Evolutionary conservation across 164 flowering plant genomes (phyloP).

Genomic region (Buxus sempervirens): DNA sequence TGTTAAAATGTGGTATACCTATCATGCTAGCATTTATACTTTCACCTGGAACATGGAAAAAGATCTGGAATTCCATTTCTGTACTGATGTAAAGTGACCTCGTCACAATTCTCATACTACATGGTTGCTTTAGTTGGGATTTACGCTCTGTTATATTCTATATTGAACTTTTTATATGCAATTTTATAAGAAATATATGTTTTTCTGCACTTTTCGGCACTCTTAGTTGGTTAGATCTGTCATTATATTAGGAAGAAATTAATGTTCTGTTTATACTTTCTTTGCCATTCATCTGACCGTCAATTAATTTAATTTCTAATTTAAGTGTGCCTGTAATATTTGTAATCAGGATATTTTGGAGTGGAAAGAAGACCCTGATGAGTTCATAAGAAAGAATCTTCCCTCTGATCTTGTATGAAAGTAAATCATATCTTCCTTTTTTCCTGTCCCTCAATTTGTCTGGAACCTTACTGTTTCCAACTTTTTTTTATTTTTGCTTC

Average conservation of each 20-base stretch:
- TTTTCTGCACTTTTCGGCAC: not conserved
- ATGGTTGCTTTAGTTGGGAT: not conserved
- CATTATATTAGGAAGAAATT: not conserved
- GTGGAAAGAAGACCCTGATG: conserved; percentile 88
- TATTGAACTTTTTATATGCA: not conserved
- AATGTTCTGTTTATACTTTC: not conserved
- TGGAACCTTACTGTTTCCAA: not conserved
- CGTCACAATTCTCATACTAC: not conserved
- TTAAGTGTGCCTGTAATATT: conserved; percentile 1
- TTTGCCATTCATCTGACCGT: not conserved
- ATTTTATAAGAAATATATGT: not conserved
- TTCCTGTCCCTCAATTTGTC: not conserved
- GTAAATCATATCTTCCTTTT: conserved; percentile 1
- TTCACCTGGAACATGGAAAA: not conserved
- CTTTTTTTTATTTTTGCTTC: no score
- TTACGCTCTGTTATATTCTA: no score
- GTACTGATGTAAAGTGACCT: not conserved
- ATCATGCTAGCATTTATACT: not conserved
- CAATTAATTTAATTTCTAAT: conserved; percentile 1
- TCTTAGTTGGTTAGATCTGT: not conserved
- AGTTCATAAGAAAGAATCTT: conserved; percentile 75
- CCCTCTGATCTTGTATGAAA: conserved; percentile 71
- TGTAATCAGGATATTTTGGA: conserved; percentile 58
- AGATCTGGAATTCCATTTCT: not conserved
- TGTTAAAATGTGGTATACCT: not conserved